Conservation (phyloP, 176 grass and related monocot species). For the Neostapfia colusana region DNA sequence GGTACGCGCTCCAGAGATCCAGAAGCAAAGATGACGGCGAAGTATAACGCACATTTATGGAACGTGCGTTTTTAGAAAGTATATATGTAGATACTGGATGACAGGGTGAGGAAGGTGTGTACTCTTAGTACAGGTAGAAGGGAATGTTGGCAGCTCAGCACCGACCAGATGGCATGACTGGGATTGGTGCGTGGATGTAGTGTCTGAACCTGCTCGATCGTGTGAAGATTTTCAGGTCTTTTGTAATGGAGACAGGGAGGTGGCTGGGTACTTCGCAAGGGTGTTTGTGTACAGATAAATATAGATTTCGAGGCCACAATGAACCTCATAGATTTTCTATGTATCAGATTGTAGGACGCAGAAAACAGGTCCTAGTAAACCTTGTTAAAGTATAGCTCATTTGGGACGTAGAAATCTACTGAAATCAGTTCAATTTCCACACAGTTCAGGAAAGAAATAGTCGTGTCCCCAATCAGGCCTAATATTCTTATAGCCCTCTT, state of each 20-base stretch:
- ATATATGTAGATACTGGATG: slow-evolving; percentile 39
- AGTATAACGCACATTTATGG: slow-evolving; percentile 25
- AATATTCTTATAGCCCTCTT: no score
- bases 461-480: no score
- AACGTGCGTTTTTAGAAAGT: slow-evolving; percentile 1
- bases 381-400: background rate
- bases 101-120: background rate
- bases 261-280: background rate
- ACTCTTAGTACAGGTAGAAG: background rate
- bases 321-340: slow-evolving; percentile 28
- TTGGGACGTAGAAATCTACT: background rate
- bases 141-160: slow-evolving; percentile 22
- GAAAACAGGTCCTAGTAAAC: background rate
- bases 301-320: background rate
- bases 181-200: background rate
- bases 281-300: slow-evolving; percentile 36
- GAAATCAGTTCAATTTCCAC: background rate
- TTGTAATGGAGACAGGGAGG: background rate
- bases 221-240: slow-evolving; percentile 1
- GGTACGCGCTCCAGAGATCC: slow-evolving; percentile 55
- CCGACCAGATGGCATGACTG: background rate
- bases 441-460: no score
- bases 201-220: background rate
- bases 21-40: slow-evolving; percentile 45
- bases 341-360: slow-evolving; percentile 19